Conservation (phyloP, 345 rosid species). For the Eucalyptus leucophloia region DNA sequence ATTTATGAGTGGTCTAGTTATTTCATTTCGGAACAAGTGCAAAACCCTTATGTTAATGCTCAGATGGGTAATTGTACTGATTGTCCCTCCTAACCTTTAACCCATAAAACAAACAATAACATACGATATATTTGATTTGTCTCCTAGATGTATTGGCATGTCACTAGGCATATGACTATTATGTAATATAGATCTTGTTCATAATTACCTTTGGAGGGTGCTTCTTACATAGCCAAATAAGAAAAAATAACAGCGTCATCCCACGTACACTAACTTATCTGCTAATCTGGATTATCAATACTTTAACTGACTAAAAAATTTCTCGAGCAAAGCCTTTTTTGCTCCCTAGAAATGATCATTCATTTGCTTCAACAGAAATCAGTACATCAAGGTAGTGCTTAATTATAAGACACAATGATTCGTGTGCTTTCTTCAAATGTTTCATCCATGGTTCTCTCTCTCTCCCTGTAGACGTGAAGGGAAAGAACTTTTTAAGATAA, state of each 20-base stretch:
- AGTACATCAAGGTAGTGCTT: too few species aligned
- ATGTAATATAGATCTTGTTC: background rate
- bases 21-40: background rate
- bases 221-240: background rate
- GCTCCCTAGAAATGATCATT: background rate
- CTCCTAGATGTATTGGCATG: background rate
- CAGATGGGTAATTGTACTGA: background rate
- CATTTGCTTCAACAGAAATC: background rate
- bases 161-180: background rate
- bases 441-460: background rate
- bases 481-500: background rate
- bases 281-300: background rate
- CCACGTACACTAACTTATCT: background rate
- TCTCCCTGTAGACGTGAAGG: background rate
- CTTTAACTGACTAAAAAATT: background rate
- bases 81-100: background rate
- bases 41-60: background rate
- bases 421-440: background rate
- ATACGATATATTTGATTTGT: background rate
- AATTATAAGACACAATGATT: background rate
- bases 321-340: background rate
- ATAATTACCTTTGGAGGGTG: background rate
- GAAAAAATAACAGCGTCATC: background rate
- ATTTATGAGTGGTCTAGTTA: background rate
- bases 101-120: background rate